These are phyloP conservation scores for Priceomyces haplophilus DNA, from an alignment of 805 yeast genomes.

Conservation along the genomic window DNA sequence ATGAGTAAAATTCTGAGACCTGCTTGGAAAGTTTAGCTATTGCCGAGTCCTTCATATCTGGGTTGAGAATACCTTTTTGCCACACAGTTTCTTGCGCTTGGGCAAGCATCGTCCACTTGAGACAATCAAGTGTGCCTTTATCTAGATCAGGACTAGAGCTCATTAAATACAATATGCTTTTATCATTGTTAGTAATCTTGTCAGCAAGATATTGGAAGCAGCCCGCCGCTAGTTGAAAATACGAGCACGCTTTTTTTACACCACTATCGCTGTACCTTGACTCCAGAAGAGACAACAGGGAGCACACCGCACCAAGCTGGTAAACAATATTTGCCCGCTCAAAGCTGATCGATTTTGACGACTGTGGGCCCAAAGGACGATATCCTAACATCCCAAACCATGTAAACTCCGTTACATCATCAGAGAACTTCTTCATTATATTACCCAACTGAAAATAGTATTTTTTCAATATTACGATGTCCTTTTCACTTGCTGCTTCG, in stretches of 20 bases:
- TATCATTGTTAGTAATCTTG: slow-evolving; percentile 1
- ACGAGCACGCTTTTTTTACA: slow-evolving; percentile 57
- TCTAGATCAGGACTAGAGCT: slow-evolving; percentile 46
- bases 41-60: slow-evolving; percentile 52
- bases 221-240: slow-evolving; percentile 73
- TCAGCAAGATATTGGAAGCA: slow-evolving; percentile 36
- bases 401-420: slow-evolving; percentile 54
- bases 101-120: slow-evolving; percentile 59
- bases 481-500: slow-evolving; percentile 23
- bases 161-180: neutral
- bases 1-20: slow-evolving; percentile 53
- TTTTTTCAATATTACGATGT: slow-evolving; percentile 37
- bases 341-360: slow-evolving; percentile 46
- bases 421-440: slow-evolving; percentile 58
- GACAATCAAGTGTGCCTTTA: slow-evolving; percentile 45
- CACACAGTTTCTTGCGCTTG: slow-evolving; percentile 88
- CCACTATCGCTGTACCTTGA: slow-evolving; percentile 50
- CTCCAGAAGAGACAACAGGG: slow-evolving; percentile 51
- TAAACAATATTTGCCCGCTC: slow-evolving; percentile 64
- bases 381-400: slow-evolving; percentile 75
- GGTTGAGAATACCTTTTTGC: slow-evolving; percentile 58
- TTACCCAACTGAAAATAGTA: slow-evolving; percentile 48
- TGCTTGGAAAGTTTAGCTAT: slow-evolving; percentile 65
- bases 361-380: slow-evolving; percentile 47
- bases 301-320: slow-evolving; percentile 65